Conservation (phyloP, 495 filamentous ascomycete genomes). For the Hypomontagnella monticulosa region DNA sequence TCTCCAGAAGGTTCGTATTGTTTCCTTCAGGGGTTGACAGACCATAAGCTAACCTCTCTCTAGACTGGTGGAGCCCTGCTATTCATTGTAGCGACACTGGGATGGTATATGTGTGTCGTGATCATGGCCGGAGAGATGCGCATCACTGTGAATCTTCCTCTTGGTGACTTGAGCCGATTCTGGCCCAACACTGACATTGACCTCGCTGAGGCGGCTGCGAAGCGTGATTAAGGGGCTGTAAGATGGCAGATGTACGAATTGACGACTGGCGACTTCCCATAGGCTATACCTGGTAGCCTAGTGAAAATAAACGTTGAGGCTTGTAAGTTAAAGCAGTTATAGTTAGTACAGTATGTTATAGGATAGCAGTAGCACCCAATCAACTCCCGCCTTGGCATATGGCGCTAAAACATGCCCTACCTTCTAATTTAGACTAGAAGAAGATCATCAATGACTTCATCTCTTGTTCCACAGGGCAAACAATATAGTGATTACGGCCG, state of each 20-base stretch:
- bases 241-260: neutral
- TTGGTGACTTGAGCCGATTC: slow-evolving; percentile 63
- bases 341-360: no score
- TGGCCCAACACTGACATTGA: slow-evolving; percentile 62
- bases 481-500: no score
- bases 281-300: no score
- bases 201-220: slow-evolving; percentile 49
- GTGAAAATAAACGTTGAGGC: no score
- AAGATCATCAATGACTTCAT: no score
- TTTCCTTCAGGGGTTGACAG: neutral
- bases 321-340: no score
- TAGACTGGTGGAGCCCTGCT: slow-evolving; percentile 59
- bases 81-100: slow-evolving; percentile 60
- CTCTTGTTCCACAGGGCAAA: no score
- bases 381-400: no score
- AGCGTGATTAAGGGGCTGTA: slow-evolving; percentile 36
- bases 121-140: slow-evolving; percentile 67
- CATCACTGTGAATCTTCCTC: slow-evolving; percentile 61
- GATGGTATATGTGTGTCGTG: slow-evolving; percentile 65
- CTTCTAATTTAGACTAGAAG: no score
- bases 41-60: neutral
- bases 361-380: no score
- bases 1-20: slow-evolving; percentile 55
- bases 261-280: no score
- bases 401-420: no score